phyloP scores from a whole-genome alignment of 345 rosid species.

The Heritiera littoralis region DNA sequence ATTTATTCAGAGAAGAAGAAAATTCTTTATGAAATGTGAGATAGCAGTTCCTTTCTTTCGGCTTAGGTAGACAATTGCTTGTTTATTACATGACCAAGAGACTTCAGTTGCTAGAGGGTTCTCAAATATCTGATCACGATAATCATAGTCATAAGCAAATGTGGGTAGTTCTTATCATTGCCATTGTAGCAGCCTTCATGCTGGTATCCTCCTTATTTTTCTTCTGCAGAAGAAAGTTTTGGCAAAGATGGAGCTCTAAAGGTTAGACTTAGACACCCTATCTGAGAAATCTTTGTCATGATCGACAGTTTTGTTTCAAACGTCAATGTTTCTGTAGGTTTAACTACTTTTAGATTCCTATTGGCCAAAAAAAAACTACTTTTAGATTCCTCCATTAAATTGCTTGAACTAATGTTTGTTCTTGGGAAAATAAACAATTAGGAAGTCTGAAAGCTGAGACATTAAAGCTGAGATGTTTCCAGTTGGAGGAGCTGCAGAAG shows the following conservation, averaged over 20 bases:
- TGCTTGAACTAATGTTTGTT: not conserved
- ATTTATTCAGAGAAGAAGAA: constrained; percentile 6
- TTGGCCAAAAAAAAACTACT: too few species aligned
- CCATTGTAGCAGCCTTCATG: constrained; percentile 13
- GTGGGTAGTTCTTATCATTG: constrained; percentile 35
- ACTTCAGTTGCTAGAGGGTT: not conserved
- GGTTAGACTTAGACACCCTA: constrained; percentile 29
- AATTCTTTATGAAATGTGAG: not conserved
- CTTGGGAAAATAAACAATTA: not conserved
- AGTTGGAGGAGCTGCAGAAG: constrained; percentile 41
- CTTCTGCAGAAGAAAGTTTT: constrained; percentile 33
- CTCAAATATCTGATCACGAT: constrained; percentile 12
- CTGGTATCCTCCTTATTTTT: constrained; percentile 28
- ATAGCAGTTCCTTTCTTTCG: not conserved
- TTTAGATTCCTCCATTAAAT: not conserved
- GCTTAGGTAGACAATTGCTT: not conserved
- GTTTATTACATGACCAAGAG: constrained; percentile 12
- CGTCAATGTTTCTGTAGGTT: not conserved
- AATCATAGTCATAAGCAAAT: constrained; percentile 12
- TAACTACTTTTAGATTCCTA: not conserved
- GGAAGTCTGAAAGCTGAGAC: constrained; percentile 37
- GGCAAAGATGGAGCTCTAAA: constrained; percentile 20
- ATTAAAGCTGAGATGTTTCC: constrained; percentile 41
- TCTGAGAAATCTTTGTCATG: not conserved
- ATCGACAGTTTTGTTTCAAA: not conserved